These are phyloP conservation scores for Exophiala spinifera DNA, from an alignment of 2,329 filamentous ascomycete genomes.

Conservation along the genomic window DNA sequence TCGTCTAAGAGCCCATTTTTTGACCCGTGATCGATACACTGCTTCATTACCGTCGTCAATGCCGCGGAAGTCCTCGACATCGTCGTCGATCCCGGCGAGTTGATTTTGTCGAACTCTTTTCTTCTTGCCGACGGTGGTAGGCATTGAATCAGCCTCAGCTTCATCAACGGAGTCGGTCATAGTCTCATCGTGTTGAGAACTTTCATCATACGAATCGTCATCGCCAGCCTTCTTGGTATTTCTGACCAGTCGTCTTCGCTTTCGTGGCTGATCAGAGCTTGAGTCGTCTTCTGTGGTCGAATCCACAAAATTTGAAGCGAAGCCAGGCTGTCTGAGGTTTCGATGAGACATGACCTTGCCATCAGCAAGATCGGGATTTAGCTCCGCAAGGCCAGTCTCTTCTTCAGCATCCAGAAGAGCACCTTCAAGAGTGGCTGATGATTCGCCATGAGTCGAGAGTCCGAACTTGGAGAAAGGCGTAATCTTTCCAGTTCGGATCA, in stretches of 20 bases:
- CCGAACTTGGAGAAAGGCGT: constrained; percentile 86
- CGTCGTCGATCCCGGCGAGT: constrained; percentile 37
- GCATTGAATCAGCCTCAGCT: constrained; percentile 30
- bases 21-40: constrained; percentile 71
- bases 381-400: constrained; percentile 50
- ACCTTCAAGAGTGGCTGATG: constrained; percentile 69
- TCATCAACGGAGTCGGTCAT: constrained; percentile 33
- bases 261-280: constrained; percentile 29
- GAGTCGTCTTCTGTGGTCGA: constrained; percentile 24
- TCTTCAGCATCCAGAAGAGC: constrained; percentile 80
- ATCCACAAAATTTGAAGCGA: constrained; percentile 52
- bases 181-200: constrained; percentile 18
- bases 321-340: constrained; percentile 69
- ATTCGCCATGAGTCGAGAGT: constrained; percentile 55
- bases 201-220: constrained; percentile 33
- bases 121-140: constrained; percentile 21
- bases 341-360: constrained; percentile 62
- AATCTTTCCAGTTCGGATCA: constrained; percentile 95
- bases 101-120: constrained; percentile 27
- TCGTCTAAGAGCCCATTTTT: constrained; percentile 68
- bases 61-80: constrained; percentile 56
- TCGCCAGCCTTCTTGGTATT: constrained; percentile 35
- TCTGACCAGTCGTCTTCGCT: constrained; percentile 37
- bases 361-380: constrained; percentile 41
- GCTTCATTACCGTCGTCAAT: constrained; percentile 87